phyloP scores from a whole-genome alignment of 441 rosid species.

The Arabidopsis hybrid region DNA sequence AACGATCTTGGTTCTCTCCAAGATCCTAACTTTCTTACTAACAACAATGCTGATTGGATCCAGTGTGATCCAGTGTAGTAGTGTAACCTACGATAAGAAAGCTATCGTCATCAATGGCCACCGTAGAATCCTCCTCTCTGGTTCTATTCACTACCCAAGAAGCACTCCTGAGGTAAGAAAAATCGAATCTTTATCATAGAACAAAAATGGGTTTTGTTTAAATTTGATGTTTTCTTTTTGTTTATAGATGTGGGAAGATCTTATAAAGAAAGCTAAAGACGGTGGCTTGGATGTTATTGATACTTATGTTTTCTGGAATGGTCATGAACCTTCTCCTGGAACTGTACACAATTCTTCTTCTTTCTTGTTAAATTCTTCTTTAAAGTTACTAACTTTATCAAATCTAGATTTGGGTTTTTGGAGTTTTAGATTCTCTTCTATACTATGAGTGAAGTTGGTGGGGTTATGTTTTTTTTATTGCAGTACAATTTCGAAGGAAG shows the following conservation, averaged over 20 bases:
- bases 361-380: background rate
- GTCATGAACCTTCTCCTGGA: constrained; percentile 95
- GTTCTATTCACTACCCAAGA: constrained; percentile 98
- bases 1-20: constrained; percentile 61
- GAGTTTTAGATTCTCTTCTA: background rate
- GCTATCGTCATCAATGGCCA: constrained; percentile 81
- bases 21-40: constrained; percentile 50
- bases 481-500: constrained; percentile 86
- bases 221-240: constrained; percentile 18
- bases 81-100: constrained; percentile 73
- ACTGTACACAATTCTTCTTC: constrained; percentile 54
- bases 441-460: constrained; percentile 5
- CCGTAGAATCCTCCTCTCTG: constrained; percentile 87
- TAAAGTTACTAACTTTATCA: constrained; percentile 12
- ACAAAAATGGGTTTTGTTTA: background rate
- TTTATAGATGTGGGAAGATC: constrained; percentile 95
- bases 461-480: constrained; percentile 19
- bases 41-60: constrained; percentile 50
- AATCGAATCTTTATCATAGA: background rate
- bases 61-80: constrained; percentile 59
- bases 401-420: background rate
- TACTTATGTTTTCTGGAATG: constrained; percentile 95
- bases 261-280: constrained; percentile 85
- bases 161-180: constrained; percentile 80
- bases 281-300: constrained; percentile 96